A percentile compares a stretch with the other conserved stretches of the same genome.
These are phyloP conservation scores for Talaromyces sp. DNA, from an alignment of 2,329 filamentous ascomycete species.

Conservation along the genomic window DNA sequence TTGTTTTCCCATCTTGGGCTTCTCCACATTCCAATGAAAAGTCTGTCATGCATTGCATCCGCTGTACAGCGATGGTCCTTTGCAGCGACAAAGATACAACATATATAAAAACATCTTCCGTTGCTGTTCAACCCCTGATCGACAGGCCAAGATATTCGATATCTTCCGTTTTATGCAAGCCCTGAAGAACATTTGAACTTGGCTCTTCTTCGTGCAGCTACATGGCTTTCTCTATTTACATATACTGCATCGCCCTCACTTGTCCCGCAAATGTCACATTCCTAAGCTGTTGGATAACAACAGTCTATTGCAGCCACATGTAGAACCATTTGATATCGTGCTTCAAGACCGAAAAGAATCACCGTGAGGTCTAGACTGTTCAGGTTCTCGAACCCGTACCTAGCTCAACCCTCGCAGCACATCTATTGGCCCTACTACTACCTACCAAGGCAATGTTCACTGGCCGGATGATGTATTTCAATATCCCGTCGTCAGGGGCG, in stretches of 20 bases:
- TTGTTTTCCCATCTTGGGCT: background rate
- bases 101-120: slow-evolving; percentile 19
- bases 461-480: too few species aligned
- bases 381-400: background rate
- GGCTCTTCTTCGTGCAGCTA: background rate
- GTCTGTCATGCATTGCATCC: slow-evolving; percentile 26
- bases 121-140: slow-evolving; percentile 23
- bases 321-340: slow-evolving; percentile 5
- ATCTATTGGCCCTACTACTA: background rate
- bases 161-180: slow-evolving; percentile 12
- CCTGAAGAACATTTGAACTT: background rate
- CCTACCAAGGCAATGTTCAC: too few species aligned
- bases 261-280: slow-evolving; percentile 22
- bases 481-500: too few species aligned
- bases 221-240: background rate
- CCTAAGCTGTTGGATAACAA: slow-evolving; percentile 7
- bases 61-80: slow-evolving; percentile 10
- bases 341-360: background rate
- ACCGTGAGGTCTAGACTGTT: background rate
- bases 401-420: slow-evolving; percentile 11
- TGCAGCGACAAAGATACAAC: slow-evolving; percentile 6
- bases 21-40: slow-evolving; percentile 32
- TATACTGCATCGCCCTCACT: slow-evolving; percentile 21
- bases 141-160: slow-evolving; percentile 7
- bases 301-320: slow-evolving; percentile 6